phyloP scores from a whole-genome alignment of 805 yeast genomes.

The Barnettozyma wickerhamii region DNA sequence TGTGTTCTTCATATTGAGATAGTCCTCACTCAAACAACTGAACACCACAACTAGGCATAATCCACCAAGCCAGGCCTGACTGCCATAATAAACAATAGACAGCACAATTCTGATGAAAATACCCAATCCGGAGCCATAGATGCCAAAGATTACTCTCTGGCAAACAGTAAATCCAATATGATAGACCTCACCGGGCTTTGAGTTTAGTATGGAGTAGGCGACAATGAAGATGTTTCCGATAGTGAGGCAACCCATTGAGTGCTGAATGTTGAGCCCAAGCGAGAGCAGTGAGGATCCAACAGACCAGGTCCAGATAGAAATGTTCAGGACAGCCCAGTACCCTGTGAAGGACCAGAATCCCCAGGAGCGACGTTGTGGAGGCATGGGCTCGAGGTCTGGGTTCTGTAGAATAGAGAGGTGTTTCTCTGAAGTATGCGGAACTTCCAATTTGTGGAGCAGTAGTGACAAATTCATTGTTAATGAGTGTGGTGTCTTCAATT shows the following conservation, averaged over 20 bases:
- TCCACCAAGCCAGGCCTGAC: slow-evolving; percentile 42
- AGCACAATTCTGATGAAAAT: slow-evolving; percentile 36
- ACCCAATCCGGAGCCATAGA: slow-evolving; percentile 36
- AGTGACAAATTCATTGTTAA: no score
- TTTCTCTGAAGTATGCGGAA: slow-evolving; percentile 22
- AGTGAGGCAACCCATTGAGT: slow-evolving; percentile 38
- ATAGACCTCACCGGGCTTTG: slow-evolving; percentile 36
- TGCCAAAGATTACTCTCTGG: slow-evolving; percentile 36
- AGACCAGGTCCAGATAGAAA: slow-evolving; percentile 34
- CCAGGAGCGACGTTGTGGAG: slow-evolving; percentile 34
- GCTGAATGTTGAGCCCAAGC: slow-evolving; percentile 34
- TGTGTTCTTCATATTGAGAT: slow-evolving; percentile 33
- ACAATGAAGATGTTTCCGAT: slow-evolving; percentile 36
- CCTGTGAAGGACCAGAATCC: slow-evolving; percentile 30
- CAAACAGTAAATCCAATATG: slow-evolving; percentile 36
- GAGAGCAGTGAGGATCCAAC: slow-evolving; percentile 36
- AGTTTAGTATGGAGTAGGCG: slow-evolving; percentile 31
- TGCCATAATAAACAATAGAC: slow-evolving; percentile 38
- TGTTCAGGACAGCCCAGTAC: slow-evolving; percentile 33
- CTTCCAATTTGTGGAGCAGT: slow-evolving; percentile 16
- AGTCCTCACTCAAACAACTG: slow-evolving; percentile 32
- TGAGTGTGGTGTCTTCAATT: no score
- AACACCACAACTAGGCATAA: slow-evolving; percentile 34
- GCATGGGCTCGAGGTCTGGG: slow-evolving; percentile 38
- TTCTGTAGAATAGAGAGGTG: slow-evolving; percentile 25